Base-by-base conservation (phyloP, 2,329 filamentous ascomycete species). In the Alternaria burnsii region DNA sequence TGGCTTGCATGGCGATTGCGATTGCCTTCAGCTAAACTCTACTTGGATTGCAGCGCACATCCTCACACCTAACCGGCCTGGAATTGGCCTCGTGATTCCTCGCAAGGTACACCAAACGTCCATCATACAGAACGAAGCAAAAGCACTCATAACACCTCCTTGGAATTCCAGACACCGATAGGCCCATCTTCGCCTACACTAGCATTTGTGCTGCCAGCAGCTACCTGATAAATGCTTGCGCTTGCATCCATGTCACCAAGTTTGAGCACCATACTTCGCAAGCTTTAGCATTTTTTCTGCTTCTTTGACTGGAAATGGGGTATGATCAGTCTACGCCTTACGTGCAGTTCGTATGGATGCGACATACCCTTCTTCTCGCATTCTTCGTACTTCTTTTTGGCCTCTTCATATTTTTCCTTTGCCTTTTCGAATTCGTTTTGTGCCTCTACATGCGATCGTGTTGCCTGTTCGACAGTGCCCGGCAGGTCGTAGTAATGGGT, bases 301-400 rank as follows among this genome's bases (percentile, higher is more conserved):
- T 26, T 66, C 56, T 11, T 63, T 51, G 11, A 67, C 47, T 50
- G 9, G 32, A 16, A 18, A 16, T 24, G 20, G 12, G 34, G 16
- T 36, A 18, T 24, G 34, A 24, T 50, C 14, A 50, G 46, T 36
- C 14, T 38, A 38, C 20, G 32, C 32, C 20, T 50, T n/a, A 36
- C 18, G 11, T 48, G 46, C 5, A 38, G 20, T 24, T 24, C 22
- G n/a, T 9, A 11, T 16, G 12, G 46, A n/a, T 14, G 14, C n/a
- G 11, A 50, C 46, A n/a, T 50, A 50, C 46, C 46, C 38, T 65
- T 67, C 54, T 66, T 58, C 47, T 65, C 65, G 5, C 61, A 67
- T 26, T 68, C 62, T 14, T 65, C 62, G 18, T 63, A 61, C 38
- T 68, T 66, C 42, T 63, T 61, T 54, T 65, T 69, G 3, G 48